Conservation (phyloP, 495 filamentous ascomycete genomes). For the Neohortaea acidophila region DNA sequence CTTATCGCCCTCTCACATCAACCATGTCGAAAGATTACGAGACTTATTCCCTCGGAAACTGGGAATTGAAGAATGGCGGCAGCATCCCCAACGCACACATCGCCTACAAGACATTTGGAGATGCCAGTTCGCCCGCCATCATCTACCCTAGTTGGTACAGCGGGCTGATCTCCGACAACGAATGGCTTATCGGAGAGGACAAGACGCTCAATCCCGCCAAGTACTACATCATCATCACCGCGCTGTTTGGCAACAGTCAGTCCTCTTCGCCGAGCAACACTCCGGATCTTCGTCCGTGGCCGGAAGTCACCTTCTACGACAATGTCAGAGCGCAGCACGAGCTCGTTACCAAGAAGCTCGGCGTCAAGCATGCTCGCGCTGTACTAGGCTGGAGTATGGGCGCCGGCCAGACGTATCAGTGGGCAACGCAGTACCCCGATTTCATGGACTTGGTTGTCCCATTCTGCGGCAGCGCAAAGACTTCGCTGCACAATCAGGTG, state of each 20-base stretch:
- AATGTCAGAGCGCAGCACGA: slow-evolving; percentile 54
- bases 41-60: slow-evolving; percentile 44
- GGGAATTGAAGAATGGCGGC: slow-evolving; percentile 44
- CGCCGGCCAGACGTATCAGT: slow-evolving; percentile 51
- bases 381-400: slow-evolving; percentile 63
- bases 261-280: slow-evolving; percentile 56
- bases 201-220: slow-evolving; percentile 44
- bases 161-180: slow-evolving; percentile 46
- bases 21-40: slow-evolving; percentile 33
- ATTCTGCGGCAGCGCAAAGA: slow-evolving; percentile 54
- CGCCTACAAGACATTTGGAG: slow-evolving; percentile 58
- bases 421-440: slow-evolving; percentile 56
- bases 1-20: slow-evolving; percentile 9
- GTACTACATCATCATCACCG: slow-evolving; percentile 56
- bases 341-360: slow-evolving; percentile 48
- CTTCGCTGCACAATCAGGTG: slow-evolving; percentile 54
- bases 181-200: slow-evolving; percentile 50
- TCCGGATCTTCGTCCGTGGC: slow-evolving; percentile 39
- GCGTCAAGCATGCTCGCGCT: slow-evolving; percentile 44
- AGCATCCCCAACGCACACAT: slow-evolving; percentile 42
- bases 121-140: slow-evolving; percentile 44
- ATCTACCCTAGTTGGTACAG: slow-evolving; percentile 62
- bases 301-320: slow-evolving; percentile 48
- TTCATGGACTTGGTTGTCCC: slow-evolving; percentile 53
- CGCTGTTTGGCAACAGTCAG: slow-evolving; percentile 59